These are phyloP conservation scores for Puccinia polysora DNA, from an alignment of 1,284 basidiomycete species.

Conservation along the genomic window DNA sequence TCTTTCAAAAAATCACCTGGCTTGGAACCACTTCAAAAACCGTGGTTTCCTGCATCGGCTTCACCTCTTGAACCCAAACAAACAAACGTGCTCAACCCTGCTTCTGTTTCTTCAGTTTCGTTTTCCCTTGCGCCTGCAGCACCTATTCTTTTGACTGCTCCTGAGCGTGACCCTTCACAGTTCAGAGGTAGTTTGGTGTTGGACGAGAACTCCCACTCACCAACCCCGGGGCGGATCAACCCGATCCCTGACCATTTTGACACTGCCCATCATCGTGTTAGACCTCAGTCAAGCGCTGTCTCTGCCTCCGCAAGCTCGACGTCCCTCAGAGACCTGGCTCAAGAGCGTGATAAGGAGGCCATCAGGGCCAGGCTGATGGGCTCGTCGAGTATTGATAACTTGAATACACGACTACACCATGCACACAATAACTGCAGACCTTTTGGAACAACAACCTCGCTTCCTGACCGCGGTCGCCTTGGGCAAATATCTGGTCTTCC, in stretches of 20 bases:
- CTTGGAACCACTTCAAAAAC: neutral
- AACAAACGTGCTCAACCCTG: conserved; percentile 4
- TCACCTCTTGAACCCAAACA: neutral
- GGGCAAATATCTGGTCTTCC: conserved; percentile 5
- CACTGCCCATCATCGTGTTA: neutral
- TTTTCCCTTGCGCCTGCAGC: conserved; percentile 37
- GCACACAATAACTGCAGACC: neutral
- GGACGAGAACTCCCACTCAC: neutral
- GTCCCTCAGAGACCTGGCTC: neutral
- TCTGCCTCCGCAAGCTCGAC: conserved; percentile 8
- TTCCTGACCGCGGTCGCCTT: neutral
- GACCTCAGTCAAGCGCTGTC: neutral
- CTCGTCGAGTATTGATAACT: conserved; percentile 18
- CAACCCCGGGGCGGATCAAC: neutral
- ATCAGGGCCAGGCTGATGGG: conserved; percentile 26
- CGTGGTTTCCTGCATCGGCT: neutral
- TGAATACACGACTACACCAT: conserved; percentile 2
- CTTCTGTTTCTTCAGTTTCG: conserved; percentile 32
- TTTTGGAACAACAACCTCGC: neutral
- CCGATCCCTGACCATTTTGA: neutral
- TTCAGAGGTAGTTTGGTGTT: neutral
- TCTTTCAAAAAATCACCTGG: neutral
- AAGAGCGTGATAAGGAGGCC: conserved; percentile 14
- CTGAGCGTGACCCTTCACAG: conserved; percentile 3
- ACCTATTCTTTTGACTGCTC: conserved; percentile 10